Conservation (phyloP, 306 rosid species). For the Pterocarpus macrocarpus region DNA sequence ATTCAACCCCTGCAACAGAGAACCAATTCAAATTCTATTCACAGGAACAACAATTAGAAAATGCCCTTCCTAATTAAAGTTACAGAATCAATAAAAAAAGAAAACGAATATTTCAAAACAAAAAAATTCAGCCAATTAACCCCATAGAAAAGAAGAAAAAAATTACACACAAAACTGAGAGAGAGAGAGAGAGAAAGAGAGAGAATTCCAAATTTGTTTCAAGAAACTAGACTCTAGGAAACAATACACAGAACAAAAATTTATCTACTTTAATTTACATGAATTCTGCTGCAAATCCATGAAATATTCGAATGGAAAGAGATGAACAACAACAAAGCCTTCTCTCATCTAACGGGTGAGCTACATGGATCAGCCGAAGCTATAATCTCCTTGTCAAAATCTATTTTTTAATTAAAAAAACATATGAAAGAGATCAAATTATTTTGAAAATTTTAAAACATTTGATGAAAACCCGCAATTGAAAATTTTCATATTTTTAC, state of each 20-base stretch:
- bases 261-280: not conserved
- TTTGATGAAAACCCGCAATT: not conserved
- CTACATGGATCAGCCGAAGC: too few relatives aligned
- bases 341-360: too few relatives aligned
- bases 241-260: not conserved
- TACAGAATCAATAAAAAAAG: not conserved
- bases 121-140: not conserved
- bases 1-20: conserved; percentile 72
- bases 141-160: not conserved
- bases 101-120: too few relatives aligned
- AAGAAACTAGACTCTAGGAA: not conserved
- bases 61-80: not conserved
- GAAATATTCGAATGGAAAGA: not conserved
- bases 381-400: not conserved
- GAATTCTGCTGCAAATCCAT: not conserved
- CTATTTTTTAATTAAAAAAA: not conserved
- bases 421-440: not conserved
- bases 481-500: not conserved
- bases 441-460: not conserved
- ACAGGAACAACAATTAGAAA: not conserved
- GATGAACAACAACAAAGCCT: too few relatives aligned
- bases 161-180: too few relatives aligned
- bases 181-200: not conserved
- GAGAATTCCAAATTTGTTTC: not conserved
- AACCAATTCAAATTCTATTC: conserved; percentile 27